Percentiles rank a stretch among this genome's conserved stretches.
These are phyloP conservation scores for Cordyceps javanica DNA, from an alignment of 2,329 filamentous ascomycete genomes.

Conservation along the genomic window DNA sequence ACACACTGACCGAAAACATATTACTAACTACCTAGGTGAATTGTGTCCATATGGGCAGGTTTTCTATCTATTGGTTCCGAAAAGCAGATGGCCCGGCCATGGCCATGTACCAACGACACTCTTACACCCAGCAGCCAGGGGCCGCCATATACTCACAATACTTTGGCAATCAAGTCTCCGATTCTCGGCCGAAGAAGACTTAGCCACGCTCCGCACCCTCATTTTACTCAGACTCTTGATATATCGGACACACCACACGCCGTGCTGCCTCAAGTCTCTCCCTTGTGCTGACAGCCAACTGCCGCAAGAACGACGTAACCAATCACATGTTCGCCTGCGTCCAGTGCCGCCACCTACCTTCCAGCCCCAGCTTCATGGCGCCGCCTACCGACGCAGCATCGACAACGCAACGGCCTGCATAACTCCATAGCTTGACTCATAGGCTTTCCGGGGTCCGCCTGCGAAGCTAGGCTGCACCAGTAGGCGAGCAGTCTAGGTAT, in stretches of 20 bases:
- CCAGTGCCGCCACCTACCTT: background rate
- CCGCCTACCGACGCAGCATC: conserved; percentile 5
- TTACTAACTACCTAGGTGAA: too few relatives aligned
- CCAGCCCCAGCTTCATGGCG: background rate
- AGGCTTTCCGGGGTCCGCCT: background rate
- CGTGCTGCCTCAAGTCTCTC: background rate
- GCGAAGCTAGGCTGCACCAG: conserved; percentile 5
- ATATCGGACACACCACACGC: background rate
- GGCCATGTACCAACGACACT: too few relatives aligned
- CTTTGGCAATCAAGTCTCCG: too few relatives aligned
- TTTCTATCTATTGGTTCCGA: too few relatives aligned
- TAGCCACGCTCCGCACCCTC: too few relatives aligned
- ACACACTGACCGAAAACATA: too few relatives aligned
- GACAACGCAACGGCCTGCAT: conserved; percentile 8
- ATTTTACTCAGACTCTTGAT: too few relatives aligned
- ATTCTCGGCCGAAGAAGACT: too few relatives aligned
- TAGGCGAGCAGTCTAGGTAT: background rate
- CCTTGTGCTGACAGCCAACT: background rate
- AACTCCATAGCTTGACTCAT: conserved; percentile 7
- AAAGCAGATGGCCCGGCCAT: too few relatives aligned
- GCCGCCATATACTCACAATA: too few relatives aligned
- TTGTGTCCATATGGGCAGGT: too few relatives aligned
- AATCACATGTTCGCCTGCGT: background rate
- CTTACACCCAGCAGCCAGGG: too few relatives aligned
- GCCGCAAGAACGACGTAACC: conserved; percentile 8